Conservation (phyloP, 805 yeast genomes). For the Tetrapisispora arboricola region DNA sequence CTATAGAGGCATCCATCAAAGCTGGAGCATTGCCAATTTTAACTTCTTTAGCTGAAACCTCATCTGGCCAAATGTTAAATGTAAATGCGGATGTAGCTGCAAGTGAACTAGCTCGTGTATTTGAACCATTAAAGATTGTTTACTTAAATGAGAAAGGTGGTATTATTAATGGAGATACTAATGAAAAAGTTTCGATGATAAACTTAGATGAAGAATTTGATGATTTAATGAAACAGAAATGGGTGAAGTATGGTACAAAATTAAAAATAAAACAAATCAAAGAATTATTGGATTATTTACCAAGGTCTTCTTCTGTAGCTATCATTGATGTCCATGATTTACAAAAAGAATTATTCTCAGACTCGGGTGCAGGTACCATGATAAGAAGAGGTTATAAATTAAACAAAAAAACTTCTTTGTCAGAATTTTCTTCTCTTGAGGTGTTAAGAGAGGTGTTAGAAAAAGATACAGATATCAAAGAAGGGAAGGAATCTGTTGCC, state of each 20-base stretch:
- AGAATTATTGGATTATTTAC: constrained; percentile 85
- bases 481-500: constrained; percentile 68
- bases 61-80: constrained; percentile 91
- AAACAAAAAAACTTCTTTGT: constrained; percentile 54
- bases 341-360: constrained; percentile 95
- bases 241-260: constrained; percentile 99
- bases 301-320: constrained; percentile 96
- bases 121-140: constrained; percentile 94
- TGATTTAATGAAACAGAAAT: constrained; percentile 76
- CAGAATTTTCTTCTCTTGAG: constrained; percentile 65
- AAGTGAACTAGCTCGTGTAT: constrained; percentile 91
- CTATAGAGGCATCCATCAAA: constrained; percentile 86
- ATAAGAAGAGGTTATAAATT: constrained; percentile 95
- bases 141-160: constrained; percentile 98
- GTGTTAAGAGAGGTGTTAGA: constrained; percentile 63
- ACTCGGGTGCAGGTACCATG: constrained; percentile 97
- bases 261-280: constrained; percentile 93
- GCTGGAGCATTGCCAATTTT: constrained; percentile 96
- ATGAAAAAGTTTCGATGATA: constrained; percentile 80
- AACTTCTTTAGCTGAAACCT: constrained; percentile 93
- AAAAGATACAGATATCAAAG: constrained; percentile 63
- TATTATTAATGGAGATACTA: constrained; percentile 81
- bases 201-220: constrained; percentile 96
- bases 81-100: constrained; percentile 99
- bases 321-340: constrained; percentile 90